Percentiles rank a stretch among this genome's conserved stretches.
phyloP scores from a whole-genome alignment of 2,329 filamentous ascomycete species.

The Cryoendolithus antarcticus region DNA sequence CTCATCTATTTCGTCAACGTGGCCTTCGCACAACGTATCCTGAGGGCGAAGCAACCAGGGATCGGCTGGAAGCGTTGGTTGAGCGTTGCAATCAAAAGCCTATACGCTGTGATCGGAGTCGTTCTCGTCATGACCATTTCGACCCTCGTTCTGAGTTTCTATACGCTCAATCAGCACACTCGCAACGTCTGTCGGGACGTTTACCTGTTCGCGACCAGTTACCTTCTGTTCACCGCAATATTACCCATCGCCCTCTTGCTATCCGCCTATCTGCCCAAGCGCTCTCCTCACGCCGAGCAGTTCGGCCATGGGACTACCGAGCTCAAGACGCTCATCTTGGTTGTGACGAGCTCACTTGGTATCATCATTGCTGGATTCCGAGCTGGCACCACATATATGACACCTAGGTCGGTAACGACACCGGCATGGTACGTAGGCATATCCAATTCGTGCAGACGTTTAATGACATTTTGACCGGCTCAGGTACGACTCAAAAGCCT shows the following conservation, averaged over 20 bases:
- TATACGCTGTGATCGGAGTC: conserved; percentile 8
- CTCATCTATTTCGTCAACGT: conserved; percentile 21
- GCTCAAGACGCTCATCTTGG: conserved; percentile 12
- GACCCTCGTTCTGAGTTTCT: conserved; percentile 17
- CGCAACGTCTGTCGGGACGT: conserved; percentile 9
- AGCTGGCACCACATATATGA: conserved; percentile 15
- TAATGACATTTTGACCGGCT: not conserved
- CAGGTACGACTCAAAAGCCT: conserved; percentile 15
- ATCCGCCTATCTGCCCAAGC: conserved; percentile 6
- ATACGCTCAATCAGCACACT: conserved; percentile 14
- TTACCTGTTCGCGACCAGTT: conserved; percentile 13
- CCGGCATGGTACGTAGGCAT: conserved; percentile 14
- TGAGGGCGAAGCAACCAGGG: conserved; percentile 16
- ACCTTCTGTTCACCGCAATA: conserved; percentile 13
- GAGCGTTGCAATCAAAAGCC: conserved; percentile 5
- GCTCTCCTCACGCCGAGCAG: conserved; percentile 3
- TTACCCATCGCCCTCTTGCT: conserved; percentile 14
- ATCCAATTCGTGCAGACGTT: too few species aligned
- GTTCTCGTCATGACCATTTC: conserved; percentile 18
- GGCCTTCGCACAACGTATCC: conserved; percentile 17
- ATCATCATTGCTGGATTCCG: conserved; percentile 16
- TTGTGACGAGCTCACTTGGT: conserved; percentile 9
- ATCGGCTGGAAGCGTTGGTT: conserved; percentile 17
- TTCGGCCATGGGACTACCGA: conserved; percentile 6
- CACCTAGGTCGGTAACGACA: conserved; percentile 11